These are phyloP conservation scores for Musa beccarii DNA, from an alignment of 176 grass and related monocot species.

Conservation along the genomic window DNA sequence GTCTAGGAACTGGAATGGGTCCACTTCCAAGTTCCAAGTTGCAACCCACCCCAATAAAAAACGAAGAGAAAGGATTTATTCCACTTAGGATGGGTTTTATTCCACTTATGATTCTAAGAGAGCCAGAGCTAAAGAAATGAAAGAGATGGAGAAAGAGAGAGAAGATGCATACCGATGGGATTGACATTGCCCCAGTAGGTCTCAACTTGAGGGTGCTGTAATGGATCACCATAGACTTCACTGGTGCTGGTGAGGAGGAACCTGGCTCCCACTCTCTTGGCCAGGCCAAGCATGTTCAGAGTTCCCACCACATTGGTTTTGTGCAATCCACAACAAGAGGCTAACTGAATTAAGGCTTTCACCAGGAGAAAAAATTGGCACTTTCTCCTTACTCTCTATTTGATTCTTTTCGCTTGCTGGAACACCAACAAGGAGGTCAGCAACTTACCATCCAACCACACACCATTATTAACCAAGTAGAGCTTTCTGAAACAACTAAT, in stretches of 20 bases:
- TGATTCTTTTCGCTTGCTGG: slow-evolving; percentile 8
- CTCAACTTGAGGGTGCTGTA: slow-evolving; percentile 86
- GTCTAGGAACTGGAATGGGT: too few relatives aligned
- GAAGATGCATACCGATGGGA: slow-evolving; percentile 52
- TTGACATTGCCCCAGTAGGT: slow-evolving; percentile 96
- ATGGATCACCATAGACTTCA: slow-evolving; percentile 84
- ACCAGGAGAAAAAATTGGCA: slow-evolving; percentile 3
- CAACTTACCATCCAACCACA: background rate
- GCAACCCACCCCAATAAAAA: background rate
- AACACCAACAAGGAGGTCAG: background rate
- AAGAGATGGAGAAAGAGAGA: slow-evolving; percentile 12
- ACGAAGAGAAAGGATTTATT: background rate
- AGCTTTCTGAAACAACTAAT: background rate
- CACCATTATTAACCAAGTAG: background rate
- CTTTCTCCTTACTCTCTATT: too few relatives aligned
- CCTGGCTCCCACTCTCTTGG: slow-evolving; percentile 68
- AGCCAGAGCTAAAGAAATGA: background rate
- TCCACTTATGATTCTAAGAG: background rate
- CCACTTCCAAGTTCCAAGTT: background rate
- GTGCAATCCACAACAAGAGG: slow-evolving; percentile 9
- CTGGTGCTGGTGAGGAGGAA: slow-evolving; percentile 89
- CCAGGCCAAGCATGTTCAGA: slow-evolving; percentile 94
- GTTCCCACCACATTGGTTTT: slow-evolving; percentile 96
- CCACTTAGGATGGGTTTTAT: background rate
- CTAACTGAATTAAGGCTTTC: slow-evolving; percentile 16